Conservation (phyloP, 2,329 filamentous ascomycete species). For the Aschersonia sp. region DNA sequence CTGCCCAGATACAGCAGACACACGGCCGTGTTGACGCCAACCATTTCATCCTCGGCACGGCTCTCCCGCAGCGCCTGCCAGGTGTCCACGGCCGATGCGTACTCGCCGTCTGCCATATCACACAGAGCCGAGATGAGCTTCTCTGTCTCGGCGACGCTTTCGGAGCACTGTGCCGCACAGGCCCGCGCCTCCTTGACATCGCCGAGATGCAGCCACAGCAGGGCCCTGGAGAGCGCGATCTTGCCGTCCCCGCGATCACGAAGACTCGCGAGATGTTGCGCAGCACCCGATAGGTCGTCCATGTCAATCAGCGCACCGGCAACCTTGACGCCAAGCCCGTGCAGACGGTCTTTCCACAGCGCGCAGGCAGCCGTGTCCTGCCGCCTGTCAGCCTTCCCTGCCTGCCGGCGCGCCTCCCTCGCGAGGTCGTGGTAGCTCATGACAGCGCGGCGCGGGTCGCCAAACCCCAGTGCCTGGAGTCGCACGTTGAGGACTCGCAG, state of each 20-base stretch:
- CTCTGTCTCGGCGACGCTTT: constrained; percentile 20
- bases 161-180: constrained; percentile 25
- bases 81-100: constrained; percentile 42
- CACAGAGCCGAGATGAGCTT: constrained; percentile 52
- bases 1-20: constrained; percentile 69
- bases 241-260: constrained; percentile 22
- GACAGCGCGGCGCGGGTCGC: constrained; percentile 69
- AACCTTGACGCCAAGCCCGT: constrained; percentile 58
- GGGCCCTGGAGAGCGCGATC: constrained; percentile 35
- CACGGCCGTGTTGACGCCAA: constrained; percentile 71
- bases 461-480: constrained; percentile 73
- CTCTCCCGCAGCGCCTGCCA: constrained; percentile 40
- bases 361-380: constrained; percentile 39
- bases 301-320: constrained; percentile 64
- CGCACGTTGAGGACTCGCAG: constrained; percentile 71
- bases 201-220: constrained; percentile 68
- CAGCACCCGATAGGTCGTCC: constrained; percentile 72
- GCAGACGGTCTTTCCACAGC: constrained; percentile 58
- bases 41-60: constrained; percentile 45
- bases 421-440: constrained; percentile 86
- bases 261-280: constrained; percentile 53
- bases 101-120: constrained; percentile 65
- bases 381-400: constrained; percentile 29
- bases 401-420: constrained; percentile 53
- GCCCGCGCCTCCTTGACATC: constrained; percentile 53